Conservation (phyloP, 2,329 filamentous ascomycete species). For the Fusarium torulosum region DNA sequence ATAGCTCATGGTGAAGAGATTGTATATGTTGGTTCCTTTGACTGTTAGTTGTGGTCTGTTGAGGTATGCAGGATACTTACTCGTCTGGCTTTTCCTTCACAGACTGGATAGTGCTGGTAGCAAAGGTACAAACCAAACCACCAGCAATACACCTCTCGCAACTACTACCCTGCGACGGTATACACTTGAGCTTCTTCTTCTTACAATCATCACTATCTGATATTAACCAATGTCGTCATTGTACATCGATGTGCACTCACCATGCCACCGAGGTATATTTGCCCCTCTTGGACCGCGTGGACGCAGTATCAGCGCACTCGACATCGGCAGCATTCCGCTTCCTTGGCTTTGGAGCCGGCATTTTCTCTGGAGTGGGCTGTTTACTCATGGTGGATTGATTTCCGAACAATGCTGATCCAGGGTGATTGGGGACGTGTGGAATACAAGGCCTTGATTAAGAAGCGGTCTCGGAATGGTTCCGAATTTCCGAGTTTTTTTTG, state of each 20-base stretch:
- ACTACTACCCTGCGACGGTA: constrained; percentile 42
- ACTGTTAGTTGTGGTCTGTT: background rate
- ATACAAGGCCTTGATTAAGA: constrained; percentile 4
- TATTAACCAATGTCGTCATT: constrained; percentile 14
- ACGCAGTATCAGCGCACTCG: background rate
- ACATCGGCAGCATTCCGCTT: constrained; percentile 32
- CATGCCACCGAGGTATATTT: constrained; percentile 56
- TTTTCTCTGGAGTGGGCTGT: background rate
- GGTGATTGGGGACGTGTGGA: background rate
- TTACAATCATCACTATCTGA: constrained; percentile 54
- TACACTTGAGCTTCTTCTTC: constrained; percentile 57
- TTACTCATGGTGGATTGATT: background rate
- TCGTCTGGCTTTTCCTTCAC: constrained; percentile 42
- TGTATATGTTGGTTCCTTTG: constrained; percentile 24
- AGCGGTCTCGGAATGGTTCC: constrained; percentile 35
- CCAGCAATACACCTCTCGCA: constrained; percentile 51
- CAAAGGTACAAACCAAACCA: constrained; percentile 48
- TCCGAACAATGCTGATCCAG: constrained; percentile 13
- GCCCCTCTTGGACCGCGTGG: constrained; percentile 49
- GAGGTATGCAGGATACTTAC: constrained; percentile 3
- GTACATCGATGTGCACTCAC: constrained; percentile 28
- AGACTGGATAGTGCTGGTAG: constrained; percentile 23
- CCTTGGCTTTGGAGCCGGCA: constrained; percentile 19
- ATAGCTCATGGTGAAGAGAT: constrained; percentile 47
- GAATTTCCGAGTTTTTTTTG: constrained; percentile 26